phyloP scores from a whole-genome alignment of 179 eudicot species.

The Kewa caespitosa region DNA sequence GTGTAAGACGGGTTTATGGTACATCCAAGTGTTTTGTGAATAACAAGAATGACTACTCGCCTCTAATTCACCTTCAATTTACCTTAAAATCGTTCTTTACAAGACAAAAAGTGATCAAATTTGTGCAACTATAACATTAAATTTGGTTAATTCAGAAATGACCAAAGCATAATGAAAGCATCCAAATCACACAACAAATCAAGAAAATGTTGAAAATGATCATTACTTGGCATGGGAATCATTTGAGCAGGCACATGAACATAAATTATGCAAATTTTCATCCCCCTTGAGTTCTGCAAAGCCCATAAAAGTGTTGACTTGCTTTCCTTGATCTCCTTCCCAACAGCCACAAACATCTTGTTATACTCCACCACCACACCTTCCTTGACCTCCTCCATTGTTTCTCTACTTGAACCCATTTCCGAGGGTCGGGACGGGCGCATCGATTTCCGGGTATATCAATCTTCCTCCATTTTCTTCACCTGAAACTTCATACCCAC shows the following conservation, averaged over 20 bases:
- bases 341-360: slow-evolving; percentile 69
- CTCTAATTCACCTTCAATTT: too few relatives aligned
- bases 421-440: slow-evolving; percentile 1
- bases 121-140: too few relatives aligned
- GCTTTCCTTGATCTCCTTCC: slow-evolving; percentile 55
- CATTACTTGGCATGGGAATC: slow-evolving; percentile 64
- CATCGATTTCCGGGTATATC: slow-evolving; percentile 23
- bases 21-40: too few relatives aligned
- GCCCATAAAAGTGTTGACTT: slow-evolving; percentile 67
- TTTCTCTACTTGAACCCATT: slow-evolving; percentile 21
- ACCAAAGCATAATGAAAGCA: neutral
- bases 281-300: slow-evolving; percentile 59
- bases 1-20: too few relatives aligned
- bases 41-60: too few relatives aligned
- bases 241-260: slow-evolving; percentile 78
- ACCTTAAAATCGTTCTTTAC: too few relatives aligned
- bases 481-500: neutral
- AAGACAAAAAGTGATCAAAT: too few relatives aligned
- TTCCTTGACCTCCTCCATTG: slow-evolving; percentile 13
- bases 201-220: neutral
- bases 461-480: slow-evolving; percentile 6
- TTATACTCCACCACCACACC: slow-evolving; percentile 34
- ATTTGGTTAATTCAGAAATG: neutral
- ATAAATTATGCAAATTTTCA: slow-evolving; percentile 62
- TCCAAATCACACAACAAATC: neutral